These are phyloP conservation scores for Herpotrichia juniperi DNA, from an alignment of 2,329 filamentous ascomycete species.

Conservation along the genomic window DNA sequence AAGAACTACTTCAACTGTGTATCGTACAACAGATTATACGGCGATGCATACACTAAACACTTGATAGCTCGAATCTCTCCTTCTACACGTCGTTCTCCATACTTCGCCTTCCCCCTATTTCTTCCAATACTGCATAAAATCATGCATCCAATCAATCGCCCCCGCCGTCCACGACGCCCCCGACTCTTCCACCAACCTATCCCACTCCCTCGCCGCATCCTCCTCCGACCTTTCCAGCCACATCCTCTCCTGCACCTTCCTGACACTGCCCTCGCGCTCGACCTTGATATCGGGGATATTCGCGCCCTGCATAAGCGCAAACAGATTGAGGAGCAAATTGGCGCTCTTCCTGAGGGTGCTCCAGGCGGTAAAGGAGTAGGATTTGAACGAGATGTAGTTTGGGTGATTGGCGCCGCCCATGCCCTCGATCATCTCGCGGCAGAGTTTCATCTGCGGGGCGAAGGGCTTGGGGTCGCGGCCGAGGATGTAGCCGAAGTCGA, in stretches of 20 bases:
- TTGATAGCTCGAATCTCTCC: neutral
- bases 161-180: constrained; percentile 82
- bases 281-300: constrained; percentile 95
- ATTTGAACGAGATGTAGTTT: constrained; percentile 87
- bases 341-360: constrained; percentile 87
- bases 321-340: constrained; percentile 91
- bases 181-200: constrained; percentile 89
- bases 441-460: constrained; percentile 94
- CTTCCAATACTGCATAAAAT: constrained; percentile 88
- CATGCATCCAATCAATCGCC: constrained; percentile 93
- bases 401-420: constrained; percentile 87
- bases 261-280: constrained; percentile 89
- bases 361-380: constrained; percentile 95
- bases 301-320: constrained; percentile 95
- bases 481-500: constrained; percentile 97
- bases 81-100: neutral
- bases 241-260: constrained; percentile 94
- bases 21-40: no score
- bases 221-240: constrained; percentile 91
- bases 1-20: no score
- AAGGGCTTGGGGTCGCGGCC: constrained; percentile 97
- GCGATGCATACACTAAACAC: neutral
- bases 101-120: constrained; percentile 50
- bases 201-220: constrained; percentile 87
- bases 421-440: constrained; percentile 97